Conservation (phyloP, 768 basidiomycete genomes). For the Lentinus tigrinus region DNA sequence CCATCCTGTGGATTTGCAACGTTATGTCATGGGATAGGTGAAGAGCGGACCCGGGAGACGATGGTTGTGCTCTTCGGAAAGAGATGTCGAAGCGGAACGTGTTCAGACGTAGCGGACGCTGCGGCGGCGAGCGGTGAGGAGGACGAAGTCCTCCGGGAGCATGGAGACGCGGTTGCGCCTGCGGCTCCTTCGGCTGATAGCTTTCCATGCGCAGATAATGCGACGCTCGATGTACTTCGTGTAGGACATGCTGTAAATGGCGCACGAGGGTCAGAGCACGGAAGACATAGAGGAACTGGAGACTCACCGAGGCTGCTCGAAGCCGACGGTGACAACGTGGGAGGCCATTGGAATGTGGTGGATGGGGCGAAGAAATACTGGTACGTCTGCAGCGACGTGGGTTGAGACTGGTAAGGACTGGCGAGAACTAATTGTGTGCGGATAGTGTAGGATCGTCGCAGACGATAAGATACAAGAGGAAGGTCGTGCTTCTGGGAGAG, state of each 20-base stretch:
- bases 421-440: not conserved
- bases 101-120: slow-evolving; percentile 44
- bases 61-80: no score
- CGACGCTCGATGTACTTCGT: slow-evolving; percentile 56
- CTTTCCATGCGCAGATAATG: slow-evolving; percentile 61
- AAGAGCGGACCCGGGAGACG: not conserved
- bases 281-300: not conserved
- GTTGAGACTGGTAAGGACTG: not conserved
- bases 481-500: not conserved
- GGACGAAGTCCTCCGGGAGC: slow-evolving; percentile 59
- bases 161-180: slow-evolving; percentile 51
- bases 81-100: no score
- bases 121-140: slow-evolving; percentile 55
- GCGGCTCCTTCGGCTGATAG: slow-evolving; percentile 52
- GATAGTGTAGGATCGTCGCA: slow-evolving; percentile 9
- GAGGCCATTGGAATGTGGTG: slow-evolving; percentile 4
- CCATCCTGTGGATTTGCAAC: not conserved
- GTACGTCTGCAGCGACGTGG: not conserved
- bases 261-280: not conserved
- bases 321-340: slow-evolving; percentile 3
- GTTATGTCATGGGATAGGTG: not conserved
- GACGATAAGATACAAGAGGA: slow-evolving; percentile 3
- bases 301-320: slow-evolving; percentile 24
- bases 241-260: slow-evolving; percentile 29
- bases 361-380: not conserved